Evolutionary conservation across 2,329 filamentous ascomycete genomes (phyloP), one percentile per base, ranked within the genome.

Genomic region (Colletotrichum camelliae): DNA sequence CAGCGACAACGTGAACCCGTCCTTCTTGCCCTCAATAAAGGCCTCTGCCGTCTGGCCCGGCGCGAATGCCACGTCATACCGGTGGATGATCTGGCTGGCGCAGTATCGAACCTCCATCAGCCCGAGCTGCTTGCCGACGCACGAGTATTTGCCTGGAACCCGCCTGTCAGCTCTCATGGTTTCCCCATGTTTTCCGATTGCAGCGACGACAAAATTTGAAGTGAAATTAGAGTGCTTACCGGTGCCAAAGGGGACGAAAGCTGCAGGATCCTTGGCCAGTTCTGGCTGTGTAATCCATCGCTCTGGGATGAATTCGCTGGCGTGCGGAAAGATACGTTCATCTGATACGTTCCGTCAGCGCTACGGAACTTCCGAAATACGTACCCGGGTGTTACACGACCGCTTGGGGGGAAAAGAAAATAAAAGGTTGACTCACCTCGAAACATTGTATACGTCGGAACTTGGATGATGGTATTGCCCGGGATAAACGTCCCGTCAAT

Each of bases 71-170:
- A 74, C 70, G 58, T 77, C 67, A 18, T 77, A 77, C 13, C 52
- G 60, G 61, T 70, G 70, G 18, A 77, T 64, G 2, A 77, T 73
- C 35, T 77, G 76, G 39, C 76, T 77, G 37, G 67, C 75, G 33
- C 68, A 73, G 33, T 77, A 77, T 18, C 79, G 75, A 24, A 83
- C 55, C 69, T 85, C 83, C 80, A 84, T 83, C 48, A 86, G 75
- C 1, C 80, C 84, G 2, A 86, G 78, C 70, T 82, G 81, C 72
- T 84, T 85, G 1, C 85, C 85, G 2, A 82, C 82, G 55, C 84
- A 85, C 7, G 82, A 81, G 64, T 82, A 82, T 2, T 78, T 80
- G 4, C 84, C 83, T 83, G 33, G 13, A 60, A 21, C 12, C 4
- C 12, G 24, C 35, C 7, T 21, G 35, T 69, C 67, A 70, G 67